Percentiles rank a stretch among this genome's conserved stretches.
Conservation (phyloP, 2,329 filamentous ascomycete genomes). For the Claviceps cyperi region DNA sequence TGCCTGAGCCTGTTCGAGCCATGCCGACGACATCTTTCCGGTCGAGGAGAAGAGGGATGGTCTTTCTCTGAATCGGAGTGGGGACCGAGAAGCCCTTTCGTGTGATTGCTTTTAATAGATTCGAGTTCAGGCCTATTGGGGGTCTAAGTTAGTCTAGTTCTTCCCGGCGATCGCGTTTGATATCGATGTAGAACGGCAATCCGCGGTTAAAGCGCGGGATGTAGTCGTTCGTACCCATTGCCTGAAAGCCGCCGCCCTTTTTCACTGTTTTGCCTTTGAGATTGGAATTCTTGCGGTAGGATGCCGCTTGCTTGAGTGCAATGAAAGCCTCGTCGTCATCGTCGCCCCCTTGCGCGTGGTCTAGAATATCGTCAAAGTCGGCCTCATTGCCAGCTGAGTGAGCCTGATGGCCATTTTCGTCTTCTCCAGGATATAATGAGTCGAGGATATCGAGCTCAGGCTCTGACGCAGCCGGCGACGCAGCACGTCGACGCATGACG, state of each 20-base stretch:
- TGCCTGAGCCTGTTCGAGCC: conserved; percentile 96
- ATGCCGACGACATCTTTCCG: conserved; percentile 96
- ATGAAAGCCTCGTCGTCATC: conserved; percentile 82
- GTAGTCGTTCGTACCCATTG: conserved; percentile 52
- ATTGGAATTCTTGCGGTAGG: conserved; percentile 73
- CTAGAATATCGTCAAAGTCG: conserved; percentile 47
- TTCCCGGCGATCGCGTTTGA: background rate
- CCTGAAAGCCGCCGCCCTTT: conserved; percentile 93
- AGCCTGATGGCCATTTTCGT: conserved; percentile 29
- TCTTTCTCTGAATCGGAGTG: conserved; percentile 93
- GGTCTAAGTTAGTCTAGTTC: background rate
- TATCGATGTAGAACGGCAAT: background rate
- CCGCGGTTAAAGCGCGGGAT: background rate
- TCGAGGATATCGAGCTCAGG: conserved; percentile 82
- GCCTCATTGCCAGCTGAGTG: conserved; percentile 29
- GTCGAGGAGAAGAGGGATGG: conserved; percentile 81
- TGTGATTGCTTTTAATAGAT: conserved; percentile 78
- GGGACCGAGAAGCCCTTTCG: conserved; percentile 92
- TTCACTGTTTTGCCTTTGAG: conserved; percentile 75
- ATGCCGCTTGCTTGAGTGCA: conserved; percentile 70
- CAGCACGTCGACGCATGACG: conserved; percentile 55
- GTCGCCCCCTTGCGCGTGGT: conserved; percentile 27
- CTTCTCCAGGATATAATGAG: conserved; percentile 53
- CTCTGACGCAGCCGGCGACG: conserved; percentile 75
- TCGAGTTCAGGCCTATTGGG: conserved; percentile 52